A percentile compares a stretch with the other conserved stretches of the same genome.
Conservation (phyloP, 2,329 filamentous ascomycete genomes). For the Claviceps arundinis region DNA sequence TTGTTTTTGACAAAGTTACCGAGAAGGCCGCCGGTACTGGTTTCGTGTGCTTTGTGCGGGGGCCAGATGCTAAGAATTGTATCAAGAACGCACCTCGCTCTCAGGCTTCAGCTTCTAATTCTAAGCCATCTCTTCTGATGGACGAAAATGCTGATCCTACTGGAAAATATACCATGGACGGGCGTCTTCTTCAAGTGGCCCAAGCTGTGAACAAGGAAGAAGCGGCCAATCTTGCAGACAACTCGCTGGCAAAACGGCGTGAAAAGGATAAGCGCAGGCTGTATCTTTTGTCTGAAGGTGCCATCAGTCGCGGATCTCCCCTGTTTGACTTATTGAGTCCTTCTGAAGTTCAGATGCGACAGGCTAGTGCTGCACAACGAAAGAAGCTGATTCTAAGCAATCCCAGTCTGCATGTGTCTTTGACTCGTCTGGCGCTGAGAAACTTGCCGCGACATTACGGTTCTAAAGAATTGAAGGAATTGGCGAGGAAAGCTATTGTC, state of each 20-base stretch:
- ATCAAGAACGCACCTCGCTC: slow-evolving; percentile 59
- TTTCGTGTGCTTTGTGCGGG: slow-evolving; percentile 83
- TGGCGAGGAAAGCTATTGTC: slow-evolving; percentile 85
- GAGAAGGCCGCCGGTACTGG: slow-evolving; percentile 83
- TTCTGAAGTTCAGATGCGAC: slow-evolving; percentile 74
- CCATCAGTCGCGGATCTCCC: slow-evolving; percentile 62
- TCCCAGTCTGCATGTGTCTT: slow-evolving; percentile 72
- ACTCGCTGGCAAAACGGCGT: slow-evolving; percentile 45
- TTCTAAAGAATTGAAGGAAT: slow-evolving; percentile 78
- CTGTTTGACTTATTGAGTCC: slow-evolving; percentile 65
- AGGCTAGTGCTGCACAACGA: slow-evolving; percentile 74
- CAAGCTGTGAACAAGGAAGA: slow-evolving; percentile 76
- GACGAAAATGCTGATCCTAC: slow-evolving; percentile 70
- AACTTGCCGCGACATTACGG: slow-evolving; percentile 77
- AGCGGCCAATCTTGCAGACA: slow-evolving; percentile 61
- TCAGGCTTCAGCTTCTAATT: slow-evolving; percentile 29
- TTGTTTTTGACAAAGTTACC: slow-evolving; percentile 76
- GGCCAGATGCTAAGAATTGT: slow-evolving; percentile 62
- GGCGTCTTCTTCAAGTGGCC: slow-evolving; percentile 71
- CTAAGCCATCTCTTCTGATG: slow-evolving; percentile 74
- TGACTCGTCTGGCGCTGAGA: slow-evolving; percentile 81
- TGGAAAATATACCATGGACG: slow-evolving; percentile 81
- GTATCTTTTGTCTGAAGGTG: slow-evolving; percentile 78
- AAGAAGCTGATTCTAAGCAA: slow-evolving; percentile 86
- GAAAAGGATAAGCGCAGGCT: slow-evolving; percentile 84